phyloP scores from a whole-genome alignment of 1,284 basidiomycete genomes.

The Mycosarcoma maydis region DNA sequence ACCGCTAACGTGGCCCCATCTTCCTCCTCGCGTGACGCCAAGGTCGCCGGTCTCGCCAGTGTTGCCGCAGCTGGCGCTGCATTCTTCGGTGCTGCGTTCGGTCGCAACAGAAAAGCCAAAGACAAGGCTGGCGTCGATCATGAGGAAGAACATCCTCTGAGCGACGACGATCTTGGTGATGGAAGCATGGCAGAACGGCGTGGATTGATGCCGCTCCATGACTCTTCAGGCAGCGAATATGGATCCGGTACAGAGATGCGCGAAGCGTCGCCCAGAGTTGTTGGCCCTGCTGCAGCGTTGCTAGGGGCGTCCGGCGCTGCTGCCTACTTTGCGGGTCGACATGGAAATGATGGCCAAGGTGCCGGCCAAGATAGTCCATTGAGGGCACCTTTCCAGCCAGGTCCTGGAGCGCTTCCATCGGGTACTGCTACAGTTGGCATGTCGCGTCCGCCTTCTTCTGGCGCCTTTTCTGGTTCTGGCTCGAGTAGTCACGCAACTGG shows the following conservation, averaged over 20 bases:
- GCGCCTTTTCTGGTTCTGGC: constrained; percentile 11
- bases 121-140: constrained; percentile 14
- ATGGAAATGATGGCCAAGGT: not conserved
- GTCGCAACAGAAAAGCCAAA: not conserved
- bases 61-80: constrained; percentile 29
- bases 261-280: constrained; percentile 3
- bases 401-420: not conserved
- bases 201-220: constrained; percentile 36
- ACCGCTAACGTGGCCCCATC: too few relatives aligned
- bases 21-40: not conserved
- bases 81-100: constrained; percentile 22
- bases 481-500: constrained; percentile 8
- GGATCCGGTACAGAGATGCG: constrained; percentile 22
- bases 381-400: constrained; percentile 5
- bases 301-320: constrained; percentile 7
- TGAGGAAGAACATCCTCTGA: constrained; percentile 29
- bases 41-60: not conserved
- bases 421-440: not conserved
- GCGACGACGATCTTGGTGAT: constrained; percentile 34
- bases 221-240: constrained; percentile 12
- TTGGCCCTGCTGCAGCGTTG: constrained; percentile 15
- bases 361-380: constrained; percentile 5
- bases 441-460: constrained; percentile 12
- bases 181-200: constrained; percentile 32
- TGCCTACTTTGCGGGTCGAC: not conserved